Percentiles rank a stretch among this genome's conserved stretches.
Evolutionary conservation across 352 stramenopile genomes (phyloP).

Genomic region (Plasmopara halstedii): DNA sequence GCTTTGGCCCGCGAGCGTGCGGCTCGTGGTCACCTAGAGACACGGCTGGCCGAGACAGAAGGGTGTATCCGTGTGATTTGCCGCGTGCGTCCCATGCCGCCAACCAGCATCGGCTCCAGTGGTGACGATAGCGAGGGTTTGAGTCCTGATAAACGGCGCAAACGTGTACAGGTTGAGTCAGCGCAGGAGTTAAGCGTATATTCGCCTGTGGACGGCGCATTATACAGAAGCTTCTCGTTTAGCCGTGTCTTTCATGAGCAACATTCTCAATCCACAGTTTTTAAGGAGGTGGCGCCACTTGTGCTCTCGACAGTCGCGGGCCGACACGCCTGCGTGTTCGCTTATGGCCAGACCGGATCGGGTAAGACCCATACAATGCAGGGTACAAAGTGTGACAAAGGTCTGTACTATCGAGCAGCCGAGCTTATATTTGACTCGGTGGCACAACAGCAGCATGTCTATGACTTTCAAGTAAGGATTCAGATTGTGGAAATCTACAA

Average conservation of each 20-base stretch:
- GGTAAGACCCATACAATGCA: constrained; percentile 37
- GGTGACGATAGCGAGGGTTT: constrained; percentile 17
- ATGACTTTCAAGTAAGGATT: constrained; percentile 38
- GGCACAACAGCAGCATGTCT: constrained; percentile 36
- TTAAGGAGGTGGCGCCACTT: constrained; percentile 88
- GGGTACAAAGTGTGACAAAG: constrained; percentile 29
- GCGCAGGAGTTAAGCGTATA: constrained; percentile 29
- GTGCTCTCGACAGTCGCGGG: constrained; percentile 86
- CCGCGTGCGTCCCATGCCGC: constrained; percentile 48
- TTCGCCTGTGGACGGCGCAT: constrained; percentile 32
- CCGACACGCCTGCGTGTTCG: constrained; percentile 92
- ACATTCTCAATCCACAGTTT: constrained; percentile 82
- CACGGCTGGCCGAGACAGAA: constrained; percentile 37
- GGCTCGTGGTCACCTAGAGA: constrained; percentile 34
- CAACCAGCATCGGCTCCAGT: constrained; percentile 5
- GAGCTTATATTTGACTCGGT: constrained; percentile 36
- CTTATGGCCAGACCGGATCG: constrained; percentile 86
- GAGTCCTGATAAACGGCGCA: constrained; percentile 13
- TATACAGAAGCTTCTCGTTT: constrained; percentile 82
- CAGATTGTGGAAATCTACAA: constrained; percentile 85
- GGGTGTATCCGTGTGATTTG: constrained; percentile 74
- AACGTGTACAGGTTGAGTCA: constrained; percentile 26
- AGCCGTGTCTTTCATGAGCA: constrained; percentile 79
- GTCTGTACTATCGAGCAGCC: constrained; percentile 36
- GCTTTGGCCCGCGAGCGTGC: constrained; percentile 49